Conservation (phyloP, 495 filamentous ascomycete genomes). For the Echria macrotheca region DNA sequence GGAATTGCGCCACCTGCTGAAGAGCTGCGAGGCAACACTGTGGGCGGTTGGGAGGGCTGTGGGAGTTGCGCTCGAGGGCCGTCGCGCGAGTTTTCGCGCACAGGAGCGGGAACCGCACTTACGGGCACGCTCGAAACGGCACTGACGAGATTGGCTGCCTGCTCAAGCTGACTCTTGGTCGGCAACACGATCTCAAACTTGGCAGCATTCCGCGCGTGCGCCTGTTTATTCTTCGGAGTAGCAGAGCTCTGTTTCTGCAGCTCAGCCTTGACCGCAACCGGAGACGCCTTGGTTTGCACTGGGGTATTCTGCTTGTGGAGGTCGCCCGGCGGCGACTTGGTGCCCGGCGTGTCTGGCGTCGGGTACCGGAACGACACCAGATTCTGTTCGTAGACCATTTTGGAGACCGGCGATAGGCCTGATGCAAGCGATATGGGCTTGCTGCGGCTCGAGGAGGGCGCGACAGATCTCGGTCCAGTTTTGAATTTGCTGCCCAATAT, state of each 20-base stretch:
- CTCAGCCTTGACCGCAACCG: slow-evolving; percentile 16
- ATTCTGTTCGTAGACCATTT: slow-evolving; percentile 39
- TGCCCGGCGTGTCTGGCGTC: slow-evolving; percentile 24
- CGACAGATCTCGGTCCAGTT: slow-evolving; percentile 29
- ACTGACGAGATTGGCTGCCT: slow-evolving; percentile 6
- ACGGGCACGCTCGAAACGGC: not conserved
- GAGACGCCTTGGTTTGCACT: slow-evolving; percentile 12
- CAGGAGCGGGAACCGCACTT: not conserved
- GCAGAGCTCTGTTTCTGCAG: slow-evolving; percentile 18
- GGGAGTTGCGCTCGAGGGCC: not conserved
- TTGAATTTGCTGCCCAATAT: slow-evolving; percentile 61
- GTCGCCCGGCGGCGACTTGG: no score
- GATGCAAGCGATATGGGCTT: slow-evolving; percentile 20
- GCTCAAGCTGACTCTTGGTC: slow-evolving; percentile 28
- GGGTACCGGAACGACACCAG: slow-evolving; percentile 34
- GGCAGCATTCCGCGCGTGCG: slow-evolving; percentile 24
- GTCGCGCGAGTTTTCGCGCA: not conserved
- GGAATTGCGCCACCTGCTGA: not conserved
- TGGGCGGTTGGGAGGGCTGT: slow-evolving; percentile 1
- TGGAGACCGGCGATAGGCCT: slow-evolving; percentile 38
- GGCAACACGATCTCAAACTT: slow-evolving; percentile 30
- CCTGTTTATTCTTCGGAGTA: slow-evolving; percentile 16
- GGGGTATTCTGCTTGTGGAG: no score
- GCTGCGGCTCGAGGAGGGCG: slow-evolving; percentile 12
- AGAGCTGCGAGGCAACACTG: not conserved